Conservation (phyloP, 768 basidiomycete genomes). For the Sporobolomyces roseus region DNA sequence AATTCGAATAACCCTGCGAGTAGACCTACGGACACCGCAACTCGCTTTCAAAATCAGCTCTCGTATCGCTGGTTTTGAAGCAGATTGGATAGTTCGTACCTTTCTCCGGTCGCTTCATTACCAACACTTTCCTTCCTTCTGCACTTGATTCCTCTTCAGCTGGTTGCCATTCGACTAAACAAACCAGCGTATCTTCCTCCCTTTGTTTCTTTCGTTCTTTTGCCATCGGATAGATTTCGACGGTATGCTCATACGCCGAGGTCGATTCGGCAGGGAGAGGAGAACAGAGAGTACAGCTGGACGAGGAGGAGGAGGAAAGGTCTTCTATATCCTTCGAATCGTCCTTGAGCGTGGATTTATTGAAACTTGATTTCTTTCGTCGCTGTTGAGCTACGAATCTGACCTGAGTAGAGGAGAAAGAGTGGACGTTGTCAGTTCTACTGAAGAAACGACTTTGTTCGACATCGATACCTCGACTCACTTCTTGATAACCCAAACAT, state of each 20-base stretch:
- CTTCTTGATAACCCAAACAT: conserved; percentile 64
- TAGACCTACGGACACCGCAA: no score
- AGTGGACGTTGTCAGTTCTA: neutral
- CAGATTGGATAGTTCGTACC: conserved; percentile 53
- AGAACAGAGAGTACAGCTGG: conserved; percentile 66
- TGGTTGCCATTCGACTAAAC: conserved; percentile 72
- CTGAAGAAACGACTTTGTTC: neutral
- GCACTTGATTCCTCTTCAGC: neutral
- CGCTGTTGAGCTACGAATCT: conserved; percentile 26
- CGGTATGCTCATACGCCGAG: conserved; percentile 45
- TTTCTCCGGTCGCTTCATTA: conserved; percentile 74
- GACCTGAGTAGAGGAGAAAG: no score
- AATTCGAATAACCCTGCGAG: conserved; percentile 87
- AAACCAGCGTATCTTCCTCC: conserved; percentile 78
- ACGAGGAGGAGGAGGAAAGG: no score
- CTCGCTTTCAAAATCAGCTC: no score
- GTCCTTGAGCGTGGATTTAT: no score
- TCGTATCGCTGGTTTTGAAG: no score
- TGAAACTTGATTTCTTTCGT: no score
- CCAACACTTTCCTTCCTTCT: conserved; percentile 57
- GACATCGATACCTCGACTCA: conserved; percentile 28
- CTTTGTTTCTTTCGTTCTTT: conserved; percentile 73
- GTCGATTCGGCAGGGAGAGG: conserved; percentile 51
- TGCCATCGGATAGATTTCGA: conserved; percentile 84
- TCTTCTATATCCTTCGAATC: conserved; percentile 76